Evolutionary conservation across 345 rosid genomes (phyloP), one percentile per base, ranked within the genome.

Genomic region (Diplotaxis tenuifolia): DNA sequence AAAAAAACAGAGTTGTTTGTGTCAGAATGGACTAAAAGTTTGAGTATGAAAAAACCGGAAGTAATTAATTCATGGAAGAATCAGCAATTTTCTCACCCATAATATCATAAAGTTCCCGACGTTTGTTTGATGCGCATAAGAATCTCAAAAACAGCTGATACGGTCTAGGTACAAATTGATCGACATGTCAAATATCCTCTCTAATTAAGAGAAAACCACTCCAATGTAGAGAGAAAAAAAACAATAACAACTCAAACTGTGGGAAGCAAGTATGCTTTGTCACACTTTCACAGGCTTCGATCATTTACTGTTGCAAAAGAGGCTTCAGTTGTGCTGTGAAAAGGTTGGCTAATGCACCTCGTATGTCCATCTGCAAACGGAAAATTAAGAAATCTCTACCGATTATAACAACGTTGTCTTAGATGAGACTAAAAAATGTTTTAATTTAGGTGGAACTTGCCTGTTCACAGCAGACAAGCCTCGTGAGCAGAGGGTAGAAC

Each of bases 391-490:
- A 61, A 59, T n/a, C 40, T 22, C 18, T 15, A 5, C 18, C 18
- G 50, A n/a, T 45, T 45, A 53, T 34, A 20, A 32, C 45, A 58
- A 56, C 15, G 4, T 22, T 22, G 29, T 54, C 59, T n/a, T 11
- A 22, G 59, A 54, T 22, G 59, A 57, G 20, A 27, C 62, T 57
- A 57, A 11, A 57, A 57, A 16, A 57, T 57, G 36, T 25, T 23
- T n/a, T 56, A 21, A 22, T 25, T 14, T 7, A 57, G n/a, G 50
- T 45, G 71, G 18, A 70, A 65, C 71, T 60, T 86, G 88, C 97
- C 98, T 93, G 97, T 70, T 93, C 98, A 55, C 94, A 93, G 81
- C 96, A 93, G 21, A 91, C 92, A 52, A 93, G 97, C 71, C 83
- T 86, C 14, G 96, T 89, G 64, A 93, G 98, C 77, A 89, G 80